A percentile compares a stretch with the other conserved stretches of the same genome.
Evolutionary conservation across 148 eudicot genomes (phyloP).

Genomic region (Arctostaphylos glauca): DNA sequence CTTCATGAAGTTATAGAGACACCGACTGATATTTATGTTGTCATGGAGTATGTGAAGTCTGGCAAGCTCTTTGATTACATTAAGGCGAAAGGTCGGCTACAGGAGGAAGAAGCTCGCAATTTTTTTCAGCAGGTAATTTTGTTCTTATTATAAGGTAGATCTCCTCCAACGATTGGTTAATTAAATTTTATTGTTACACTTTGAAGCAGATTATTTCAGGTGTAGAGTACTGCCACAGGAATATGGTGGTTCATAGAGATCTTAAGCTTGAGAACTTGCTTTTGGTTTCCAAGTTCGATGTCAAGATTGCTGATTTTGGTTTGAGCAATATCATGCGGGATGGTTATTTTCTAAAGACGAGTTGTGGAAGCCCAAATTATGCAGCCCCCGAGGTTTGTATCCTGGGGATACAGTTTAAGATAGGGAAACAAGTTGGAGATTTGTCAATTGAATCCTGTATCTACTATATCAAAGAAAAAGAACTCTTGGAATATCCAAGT

Average conservation of each 20-base stretch:
- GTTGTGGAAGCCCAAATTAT: slow-evolving; percentile 99
- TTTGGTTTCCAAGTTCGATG: slow-evolving; percentile 76
- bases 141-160: background rate
- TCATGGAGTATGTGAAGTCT: slow-evolving; percentile 93
- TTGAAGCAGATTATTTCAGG: slow-evolving; percentile 83
- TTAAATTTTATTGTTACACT: background rate
- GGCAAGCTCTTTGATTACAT: slow-evolving; percentile 97
- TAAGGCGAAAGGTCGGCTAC: slow-evolving; percentile 88
- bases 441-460: background rate
- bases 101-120: slow-evolving; percentile 93
- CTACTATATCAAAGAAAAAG: too few species aligned
- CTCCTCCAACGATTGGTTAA: background rate
- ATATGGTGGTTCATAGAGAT: slow-evolving; percentile 98
- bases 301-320: slow-evolving; percentile 98
- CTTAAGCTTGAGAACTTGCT: slow-evolving; percentile 96
- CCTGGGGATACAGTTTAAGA: slow-evolving; percentile 1
- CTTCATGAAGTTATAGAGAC: slow-evolving; percentile 98
- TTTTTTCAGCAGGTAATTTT: slow-evolving; percentile 82
- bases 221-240: slow-evolving; percentile 96
- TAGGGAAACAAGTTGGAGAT: slow-evolving; percentile 1
- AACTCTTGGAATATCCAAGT: background rate
- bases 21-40: slow-evolving; percentile 76
- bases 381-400: slow-evolving; percentile 92
- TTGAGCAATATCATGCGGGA: slow-evolving; percentile 97
- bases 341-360: slow-evolving; percentile 96